Evolutionary conservation across 1,284 basidiomycete genomes (phyloP).

Genomic region (Cystobasidium sp.): DNA sequence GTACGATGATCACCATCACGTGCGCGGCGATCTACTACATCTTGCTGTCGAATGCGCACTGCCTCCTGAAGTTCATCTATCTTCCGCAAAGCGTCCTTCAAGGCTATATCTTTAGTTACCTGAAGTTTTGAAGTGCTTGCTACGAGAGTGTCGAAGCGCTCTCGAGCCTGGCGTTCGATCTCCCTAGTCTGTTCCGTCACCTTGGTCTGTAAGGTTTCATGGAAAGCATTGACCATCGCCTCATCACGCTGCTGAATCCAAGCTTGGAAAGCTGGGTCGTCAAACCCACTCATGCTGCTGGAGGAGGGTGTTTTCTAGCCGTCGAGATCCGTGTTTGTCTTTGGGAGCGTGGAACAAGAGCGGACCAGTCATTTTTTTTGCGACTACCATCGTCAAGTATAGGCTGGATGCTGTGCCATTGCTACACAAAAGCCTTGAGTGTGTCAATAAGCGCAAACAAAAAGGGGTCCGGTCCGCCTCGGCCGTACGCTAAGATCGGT

Average conservation of each 20-base stretch:
- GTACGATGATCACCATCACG: constrained; percentile 25
- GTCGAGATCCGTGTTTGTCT: constrained; percentile 17
- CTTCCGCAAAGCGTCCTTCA: constrained; percentile 17
- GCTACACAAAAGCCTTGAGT: constrained; percentile 14
- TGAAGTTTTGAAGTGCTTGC: constrained; percentile 20
- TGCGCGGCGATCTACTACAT: constrained; percentile 17
- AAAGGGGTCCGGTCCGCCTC: constrained; percentile 14
- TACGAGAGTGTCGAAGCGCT: constrained; percentile 14
- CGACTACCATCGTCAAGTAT: constrained; percentile 15
- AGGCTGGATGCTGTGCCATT: constrained; percentile 19
- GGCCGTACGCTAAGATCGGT: constrained; percentile 21
- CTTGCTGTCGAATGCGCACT: constrained; percentile 19
- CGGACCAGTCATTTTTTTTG: constrained; percentile 15
- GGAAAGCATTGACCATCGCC: constrained; percentile 16
- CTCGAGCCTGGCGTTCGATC: constrained; percentile 14
- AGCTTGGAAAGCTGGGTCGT: constrained; percentile 17
- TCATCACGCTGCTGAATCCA: constrained; percentile 21
- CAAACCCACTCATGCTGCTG: constrained; percentile 13
- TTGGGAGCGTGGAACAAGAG: constrained; percentile 12
- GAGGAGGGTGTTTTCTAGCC: constrained; percentile 13
- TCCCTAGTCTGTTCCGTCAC: constrained; percentile 18
- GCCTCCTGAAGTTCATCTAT: constrained; percentile 19
- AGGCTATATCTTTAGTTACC: constrained; percentile 15
- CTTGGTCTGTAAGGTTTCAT: constrained; percentile 13
- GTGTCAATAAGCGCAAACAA: constrained; percentile 22